Evolutionary conservation across 75 land plant genomes (phyloP).

Genomic region (Cupressus sempervirens): DNA sequence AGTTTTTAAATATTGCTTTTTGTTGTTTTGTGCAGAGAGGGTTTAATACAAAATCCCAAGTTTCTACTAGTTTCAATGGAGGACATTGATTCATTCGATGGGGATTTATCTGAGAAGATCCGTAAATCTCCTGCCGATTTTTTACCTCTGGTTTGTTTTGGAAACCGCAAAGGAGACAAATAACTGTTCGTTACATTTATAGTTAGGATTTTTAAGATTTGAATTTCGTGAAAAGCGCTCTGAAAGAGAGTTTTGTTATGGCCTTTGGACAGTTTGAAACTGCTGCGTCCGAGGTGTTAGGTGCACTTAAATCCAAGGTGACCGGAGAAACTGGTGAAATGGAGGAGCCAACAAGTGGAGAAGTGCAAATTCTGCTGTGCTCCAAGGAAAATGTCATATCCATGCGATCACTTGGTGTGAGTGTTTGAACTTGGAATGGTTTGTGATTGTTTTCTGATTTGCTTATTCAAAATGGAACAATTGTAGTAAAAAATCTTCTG

Average conservation of each 20-base stretch:
- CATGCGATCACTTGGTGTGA: slow-evolving; percentile 81
- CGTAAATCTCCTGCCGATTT: slow-evolving; percentile 63
- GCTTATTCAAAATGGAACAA: neutral
- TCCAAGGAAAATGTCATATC: slow-evolving; percentile 81
- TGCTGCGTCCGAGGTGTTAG: slow-evolving; percentile 84
- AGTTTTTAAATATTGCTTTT: too few relatives aligned
- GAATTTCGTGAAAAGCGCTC: neutral
- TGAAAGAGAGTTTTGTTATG: neutral
- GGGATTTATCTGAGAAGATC: slow-evolving; percentile 34
- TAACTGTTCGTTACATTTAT: neutral
- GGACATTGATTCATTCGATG: slow-evolving; percentile 76
- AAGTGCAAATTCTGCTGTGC: slow-evolving; percentile 79
- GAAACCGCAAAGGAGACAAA: neutral
- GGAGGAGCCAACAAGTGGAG: slow-evolving; percentile 88
- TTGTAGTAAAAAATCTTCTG: too few relatives aligned
- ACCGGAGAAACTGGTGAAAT: slow-evolving; percentile 77
- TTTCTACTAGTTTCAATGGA: slow-evolving; percentile 64
- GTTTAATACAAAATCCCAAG: slow-evolving; percentile 71
- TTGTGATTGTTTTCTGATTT: neutral
- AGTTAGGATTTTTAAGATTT: neutral
- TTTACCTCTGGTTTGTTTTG: slow-evolving; percentile 64
- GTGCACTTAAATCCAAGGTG: slow-evolving; percentile 66
- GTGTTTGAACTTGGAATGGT: neutral
- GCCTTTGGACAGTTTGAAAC: slow-evolving; percentile 63
- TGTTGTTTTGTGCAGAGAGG: slow-evolving; percentile 45